Evolutionary conservation across 352 stramenopile genomes (phyloP).

Genomic region (Thalassiosira livingstoniorum): DNA sequence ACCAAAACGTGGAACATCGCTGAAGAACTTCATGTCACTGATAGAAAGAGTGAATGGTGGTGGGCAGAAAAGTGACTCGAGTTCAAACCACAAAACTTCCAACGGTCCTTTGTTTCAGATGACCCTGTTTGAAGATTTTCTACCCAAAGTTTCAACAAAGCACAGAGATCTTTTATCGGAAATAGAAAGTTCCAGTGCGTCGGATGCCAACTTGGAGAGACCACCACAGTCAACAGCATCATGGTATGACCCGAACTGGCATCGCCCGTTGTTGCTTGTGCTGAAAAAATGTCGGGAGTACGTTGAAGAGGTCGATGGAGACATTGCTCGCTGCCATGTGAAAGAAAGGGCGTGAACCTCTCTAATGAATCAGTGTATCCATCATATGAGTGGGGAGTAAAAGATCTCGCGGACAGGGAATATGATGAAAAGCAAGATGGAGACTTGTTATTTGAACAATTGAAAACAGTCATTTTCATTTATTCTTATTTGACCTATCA

Average conservation of each 20-base stretch:
- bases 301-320: conserved; percentile 56
- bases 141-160: conserved; percentile 51
- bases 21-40: conserved; percentile 73
- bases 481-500: no score
- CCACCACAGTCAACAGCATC: background rate
- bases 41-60: conserved; percentile 52
- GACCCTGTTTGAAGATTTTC: conserved; percentile 53
- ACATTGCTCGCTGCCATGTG: conserved; percentile 29
- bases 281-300: conserved; percentile 72
- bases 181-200: background rate
- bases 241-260: conserved; percentile 71
- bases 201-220: background rate
- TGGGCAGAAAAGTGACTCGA: background rate
- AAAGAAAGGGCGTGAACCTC: no score
- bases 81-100: background rate
- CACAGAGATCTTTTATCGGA: conserved; percentile 29
- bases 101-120: conserved; percentile 46
- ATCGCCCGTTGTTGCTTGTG: conserved; percentile 70
- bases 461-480: no score
- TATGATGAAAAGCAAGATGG: no score
- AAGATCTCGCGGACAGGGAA: no score
- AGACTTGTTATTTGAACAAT: no score
- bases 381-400: no score
- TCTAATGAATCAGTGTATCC: no score
- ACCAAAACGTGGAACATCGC: conserved; percentile 71